Base-by-base conservation (phyloP, 352 stramenopile species). In the Lagenidium giganteum region DNA sequence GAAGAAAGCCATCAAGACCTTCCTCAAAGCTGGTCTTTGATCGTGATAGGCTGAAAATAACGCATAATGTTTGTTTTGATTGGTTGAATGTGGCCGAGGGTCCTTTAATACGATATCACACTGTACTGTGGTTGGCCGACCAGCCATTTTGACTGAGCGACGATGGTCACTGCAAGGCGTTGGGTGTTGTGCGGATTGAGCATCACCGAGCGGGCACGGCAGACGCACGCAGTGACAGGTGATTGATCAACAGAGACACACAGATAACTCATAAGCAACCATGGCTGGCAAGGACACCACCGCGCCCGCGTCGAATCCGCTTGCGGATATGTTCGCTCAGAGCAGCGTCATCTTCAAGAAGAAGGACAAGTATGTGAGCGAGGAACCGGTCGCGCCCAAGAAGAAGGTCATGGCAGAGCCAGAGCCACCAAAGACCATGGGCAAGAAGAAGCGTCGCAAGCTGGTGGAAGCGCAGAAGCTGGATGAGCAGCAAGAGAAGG, bases 1-100 rank as follows among this genome's bases (percentile, higher is more conserved):
- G 56, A 90, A 90, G 65, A 70, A 76, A 21, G 74, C 73, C 33
- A 90, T 90, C 66, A 89, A 89, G 62, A n/a, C n/a, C n/a, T n/a
- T n/a, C n/a, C n/a, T n/a, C n/a, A n/a, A 40, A 3, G 13, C n/a
- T 51, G 32, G 13, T 54, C 26, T 55, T 68, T 54, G 45, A 36
- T 32, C 42, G 22, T 38, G 51, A 52, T 32, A 31, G 39, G 28
- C 25, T 8, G 12, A n/a, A 46, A 22, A 47, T 20, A 42, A 20
- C 22, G n/a, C n/a, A n/a, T n/a, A n/a, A n/a, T n/a, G n/a, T n/a
- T n/a, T n/a, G n/a, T n/a, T 17, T 42, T 46, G 14, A 50, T 53
- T 58, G 50, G 50, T 16, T 9, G 16, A 53, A 53, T 53, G 17
- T 33, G 3, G 6, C 12, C 1, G 9, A n/a, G 6, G n/a, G n/a